Conservation (phyloP, 768 basidiomycete genomes). For the Agaricus sinodeliciosus region DNA sequence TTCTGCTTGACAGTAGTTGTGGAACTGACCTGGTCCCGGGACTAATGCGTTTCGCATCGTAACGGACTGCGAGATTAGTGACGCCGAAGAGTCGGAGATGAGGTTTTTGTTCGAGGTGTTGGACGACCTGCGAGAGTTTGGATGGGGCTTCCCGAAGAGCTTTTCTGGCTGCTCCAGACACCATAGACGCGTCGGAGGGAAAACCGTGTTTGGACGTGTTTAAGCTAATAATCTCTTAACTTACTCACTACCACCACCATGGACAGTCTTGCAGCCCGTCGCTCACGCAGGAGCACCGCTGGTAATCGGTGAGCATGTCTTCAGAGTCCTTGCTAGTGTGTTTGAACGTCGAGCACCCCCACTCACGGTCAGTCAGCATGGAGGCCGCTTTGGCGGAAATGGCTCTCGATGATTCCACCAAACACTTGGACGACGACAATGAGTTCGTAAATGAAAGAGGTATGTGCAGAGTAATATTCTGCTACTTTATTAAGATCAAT, state of each 20-base stretch:
- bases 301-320: constrained; percentile 56
- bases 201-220: constrained; percentile 10
- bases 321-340: neutral
- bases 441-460: constrained; percentile 70
- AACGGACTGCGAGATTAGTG: constrained; percentile 46
- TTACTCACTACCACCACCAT: neutral
- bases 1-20: neutral
- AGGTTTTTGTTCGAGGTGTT: constrained; percentile 43
- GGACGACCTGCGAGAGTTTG: constrained; percentile 45
- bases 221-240: neutral
- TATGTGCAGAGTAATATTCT: constrained; percentile 16
- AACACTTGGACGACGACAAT: constrained; percentile 64
- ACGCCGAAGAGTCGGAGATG: constrained; percentile 42
- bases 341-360: constrained; percentile 2
- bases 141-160: constrained; percentile 15
- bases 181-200: neutral
- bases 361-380: constrained; percentile 43
- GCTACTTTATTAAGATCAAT: constrained; percentile 11
- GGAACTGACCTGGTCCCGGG: constrained; percentile 62
- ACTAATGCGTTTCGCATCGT: constrained; percentile 61
- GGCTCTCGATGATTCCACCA: constrained; percentile 43
- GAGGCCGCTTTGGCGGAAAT: constrained; percentile 72
- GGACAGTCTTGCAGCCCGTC: constrained; percentile 47
- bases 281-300: constrained; percentile 66
- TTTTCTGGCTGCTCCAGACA: neutral